Base-by-base conservation (phyloP, 1,284 basidiomycete species). In the Trichosporon coremiiforme region DNA sequence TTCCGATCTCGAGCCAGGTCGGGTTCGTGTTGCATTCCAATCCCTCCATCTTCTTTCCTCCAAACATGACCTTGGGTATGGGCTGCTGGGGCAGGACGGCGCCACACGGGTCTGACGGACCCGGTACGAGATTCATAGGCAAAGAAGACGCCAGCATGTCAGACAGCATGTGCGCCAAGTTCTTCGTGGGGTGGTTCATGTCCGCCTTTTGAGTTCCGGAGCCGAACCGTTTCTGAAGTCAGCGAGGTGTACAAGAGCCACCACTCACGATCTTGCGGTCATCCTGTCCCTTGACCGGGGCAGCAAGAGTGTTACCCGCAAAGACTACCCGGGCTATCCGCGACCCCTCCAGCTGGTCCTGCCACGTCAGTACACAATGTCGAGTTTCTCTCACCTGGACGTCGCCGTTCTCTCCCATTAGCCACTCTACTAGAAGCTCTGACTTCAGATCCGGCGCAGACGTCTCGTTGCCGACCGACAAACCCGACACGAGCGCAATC, bases 11-110 rank as follows among this genome's bases (percentile, higher is more conserved):
- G 67, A 97, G 85, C 87, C 94, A 98, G 31, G 89, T 88, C 2
- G 97, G 97, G 80, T 99, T 99, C 5, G 94, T 95, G 80, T 91
- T 90, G 77, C 90, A 90, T 55, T 86, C 84, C 76, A 98, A 90
- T 86, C 79, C 80, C 45, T 86, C 85, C 66, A 88, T 86, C 35
- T 89, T 89, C 22, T 85, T 82, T 0, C 87, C 85, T 22, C 93
- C 92, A 73, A 99, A 91, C 88, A 99, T 94, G 4, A 93, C 91
- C 60, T 90, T 88, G 47, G 97, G 97, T 75, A 99, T 87, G 0
- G 93, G 88, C 80, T 98, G 96, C 80, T 99, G 97, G 0, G 97
- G 97, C 68, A 99, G 84, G 33, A 96, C 93, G 0, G 89, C 87
- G 0, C 92, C 93, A 7, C 94, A 89, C 0, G 96, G 96, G 82